phyloP scores from a whole-genome alignment of 257 asterid genomes.

The Verbena officinalis region DNA sequence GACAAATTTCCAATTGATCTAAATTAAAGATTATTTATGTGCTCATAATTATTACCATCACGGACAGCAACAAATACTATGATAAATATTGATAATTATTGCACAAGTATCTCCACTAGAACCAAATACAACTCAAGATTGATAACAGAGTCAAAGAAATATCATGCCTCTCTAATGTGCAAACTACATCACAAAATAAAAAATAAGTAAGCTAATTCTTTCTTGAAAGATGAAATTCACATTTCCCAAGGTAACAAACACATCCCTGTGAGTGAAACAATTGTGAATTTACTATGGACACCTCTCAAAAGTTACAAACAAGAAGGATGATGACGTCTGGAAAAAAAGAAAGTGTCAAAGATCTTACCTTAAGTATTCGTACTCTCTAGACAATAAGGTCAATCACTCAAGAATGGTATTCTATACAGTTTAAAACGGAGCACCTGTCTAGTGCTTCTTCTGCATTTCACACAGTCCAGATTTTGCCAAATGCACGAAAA shows the following conservation, averaged over 20 bases:
- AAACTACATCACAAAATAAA: not conserved
- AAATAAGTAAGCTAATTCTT: not conserved
- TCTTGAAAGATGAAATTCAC: slow-evolving; percentile 10
- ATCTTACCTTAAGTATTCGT: not conserved
- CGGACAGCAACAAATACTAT: no score
- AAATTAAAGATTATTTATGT: no score
- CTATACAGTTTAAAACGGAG: slow-evolving; percentile 16
- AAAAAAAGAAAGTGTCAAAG: not conserved
- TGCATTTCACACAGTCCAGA: not conserved
- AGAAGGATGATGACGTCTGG: not conserved
- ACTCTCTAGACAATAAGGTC: slow-evolving; percentile 6
- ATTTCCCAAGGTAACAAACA: not conserved
- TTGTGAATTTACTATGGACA: slow-evolving; percentile 22
- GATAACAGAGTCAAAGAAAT: not conserved
- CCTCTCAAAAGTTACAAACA: not conserved
- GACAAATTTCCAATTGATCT: no score
- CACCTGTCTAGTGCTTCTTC: slow-evolving; percentile 9
- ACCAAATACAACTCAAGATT: not conserved
- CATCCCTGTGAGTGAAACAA: not conserved
- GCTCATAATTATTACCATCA: no score
- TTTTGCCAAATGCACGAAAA: slow-evolving; percentile 17
- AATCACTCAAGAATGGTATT: not conserved
- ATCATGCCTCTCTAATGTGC: not conserved
- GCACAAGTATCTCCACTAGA: no score
- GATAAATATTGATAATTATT: no score